phyloP scores from a whole-genome alignment of 768 basidiomycete genomes.

The Rhodosporidiobolus sp. region DNA sequence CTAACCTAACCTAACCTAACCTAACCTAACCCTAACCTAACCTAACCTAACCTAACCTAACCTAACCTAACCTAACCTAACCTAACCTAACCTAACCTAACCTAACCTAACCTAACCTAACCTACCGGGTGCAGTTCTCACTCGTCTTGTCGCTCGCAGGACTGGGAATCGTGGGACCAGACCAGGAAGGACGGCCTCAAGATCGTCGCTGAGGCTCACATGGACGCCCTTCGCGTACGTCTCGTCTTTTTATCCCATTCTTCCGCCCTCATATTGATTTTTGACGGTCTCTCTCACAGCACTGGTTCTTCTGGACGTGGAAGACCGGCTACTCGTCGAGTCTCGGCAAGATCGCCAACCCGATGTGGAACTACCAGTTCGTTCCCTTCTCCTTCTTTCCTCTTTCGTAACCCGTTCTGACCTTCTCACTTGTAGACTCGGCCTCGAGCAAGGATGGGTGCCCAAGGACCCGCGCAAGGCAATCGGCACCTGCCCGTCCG shows the following conservation, averaged over 20 bases:
- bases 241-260: neutral
- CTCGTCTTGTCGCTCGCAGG: slow-evolving; percentile 44
- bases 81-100: too few relatives aligned
- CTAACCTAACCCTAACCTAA: too few relatives aligned
- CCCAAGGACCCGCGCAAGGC: slow-evolving; percentile 79
- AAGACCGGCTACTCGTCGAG: slow-evolving; percentile 78
- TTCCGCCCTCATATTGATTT: too few relatives aligned
- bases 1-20: too few relatives aligned
- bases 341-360: slow-evolving; percentile 54
- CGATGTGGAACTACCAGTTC: slow-evolving; percentile 43
- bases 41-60: too few relatives aligned
- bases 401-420: neutral
- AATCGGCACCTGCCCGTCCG: slow-evolving; percentile 62
- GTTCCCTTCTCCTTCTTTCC: neutral
- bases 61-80: too few relatives aligned
- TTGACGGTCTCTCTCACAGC: slow-evolving; percentile 57
- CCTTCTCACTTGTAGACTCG: slow-evolving; percentile 70
- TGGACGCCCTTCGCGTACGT: slow-evolving; percentile 83
- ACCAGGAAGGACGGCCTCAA: slow-evolving; percentile 63
- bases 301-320: slow-evolving; percentile 99
- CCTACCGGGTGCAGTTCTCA: too few relatives aligned
- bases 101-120: too few relatives aligned
- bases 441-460: slow-evolving; percentile 87
- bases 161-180: slow-evolving; percentile 66
- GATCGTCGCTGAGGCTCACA: slow-evolving; percentile 74